Evolutionary conservation across 225 moss, liverwort and hornwort genomes (phyloP), one percentile per base, ranked within the genome.

Genomic region (Polytrichum formosum): DNA sequence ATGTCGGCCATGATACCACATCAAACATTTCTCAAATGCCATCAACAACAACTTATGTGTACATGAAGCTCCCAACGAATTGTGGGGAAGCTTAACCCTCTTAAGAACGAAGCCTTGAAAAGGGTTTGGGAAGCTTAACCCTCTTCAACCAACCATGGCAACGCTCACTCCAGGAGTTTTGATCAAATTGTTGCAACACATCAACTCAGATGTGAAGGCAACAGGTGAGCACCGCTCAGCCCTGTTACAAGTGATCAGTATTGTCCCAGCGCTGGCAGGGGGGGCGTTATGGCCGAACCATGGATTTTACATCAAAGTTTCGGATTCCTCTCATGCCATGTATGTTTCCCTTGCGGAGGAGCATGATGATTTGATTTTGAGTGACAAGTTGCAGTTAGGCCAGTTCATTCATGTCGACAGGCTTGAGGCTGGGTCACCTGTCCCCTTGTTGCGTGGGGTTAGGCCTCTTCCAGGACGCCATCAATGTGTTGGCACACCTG

Each of bases 351-450:
- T 86, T 0, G 86, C 86, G 0, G 83, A 86, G 73, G 83, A 86
- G 73, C 86, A 86, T 53, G 80, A 86, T 53, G 86, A 86, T 70
- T 74, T 86, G 30, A 86, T 86, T 54, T 5, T 86, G 28, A 83
- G 83, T 18, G 86, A 86, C 58, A 86, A 86, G 60, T 76, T 86
- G 33, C 86, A 86, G 66, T 80, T 86, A 2, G 86, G 86, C 28
- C 83, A 86, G 69, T 86, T 86, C 80, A 86, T 86, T 74, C 86
- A 86, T 58, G 68, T 86, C 4, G 86, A 86, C 28, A 80, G 80
- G 8, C 66, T 86, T 19, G 86, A 83, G 30, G 80, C 76, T 0
- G 86, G 86, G 4, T 86, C 86, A 1, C 83, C 83, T 6, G 86
- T 86, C 54, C 86, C 86, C 26, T 28, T 86, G 54, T 74, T 86